Base-by-base conservation (phyloP, 805 yeast genomes). In the Ogataea degrootiae region DNA sequence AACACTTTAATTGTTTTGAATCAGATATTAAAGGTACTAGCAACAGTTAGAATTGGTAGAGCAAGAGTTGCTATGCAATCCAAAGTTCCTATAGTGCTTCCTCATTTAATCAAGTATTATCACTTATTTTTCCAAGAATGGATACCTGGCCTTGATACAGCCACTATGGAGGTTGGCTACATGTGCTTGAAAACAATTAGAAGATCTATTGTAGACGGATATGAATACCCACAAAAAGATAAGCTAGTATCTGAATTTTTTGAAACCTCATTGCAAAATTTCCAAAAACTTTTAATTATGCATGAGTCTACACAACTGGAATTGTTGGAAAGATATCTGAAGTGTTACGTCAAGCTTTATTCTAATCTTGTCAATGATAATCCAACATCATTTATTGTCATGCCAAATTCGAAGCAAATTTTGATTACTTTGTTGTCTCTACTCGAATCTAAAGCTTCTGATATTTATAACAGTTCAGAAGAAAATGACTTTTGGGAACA, bases 1-100 rank as follows among this genome's bases (percentile, higher is more conserved):
- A 87, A 89, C 58, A 57, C 80, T 12, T 70, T 90, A 48, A 67
- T 82, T 16, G 81, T 87, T 16, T 61, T 87, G 45, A 88, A 88
- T 63, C 96, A 90, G 62, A 74, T 87, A 4, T 74, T 91, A 52
- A 94, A 94, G 65, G 72, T 77, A 3, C 66, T 92, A 23, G 75
- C 91, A 1, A 70, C 84, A 46, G 90, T 91, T 1, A 73, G 91
- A 55, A 87, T 92, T 34, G 98, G 98, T 6, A 77, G 88, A 51
- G 80, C 92, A 2, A 77, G 87, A 56, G 82, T 83, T 21, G 87
- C 89, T 0, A 74, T 90, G 77, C 94, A 85, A 61, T 70, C 79
- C 42, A 82, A 85, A 50, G 77, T 87, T 0, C 87, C 88, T 0
- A 64, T 78, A 4, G 66, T 91, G 2, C 73, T 83, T 9, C 81